Conservation (phyloP, 768 basidiomycete genomes). For the Leccinum ochraceum region DNA sequence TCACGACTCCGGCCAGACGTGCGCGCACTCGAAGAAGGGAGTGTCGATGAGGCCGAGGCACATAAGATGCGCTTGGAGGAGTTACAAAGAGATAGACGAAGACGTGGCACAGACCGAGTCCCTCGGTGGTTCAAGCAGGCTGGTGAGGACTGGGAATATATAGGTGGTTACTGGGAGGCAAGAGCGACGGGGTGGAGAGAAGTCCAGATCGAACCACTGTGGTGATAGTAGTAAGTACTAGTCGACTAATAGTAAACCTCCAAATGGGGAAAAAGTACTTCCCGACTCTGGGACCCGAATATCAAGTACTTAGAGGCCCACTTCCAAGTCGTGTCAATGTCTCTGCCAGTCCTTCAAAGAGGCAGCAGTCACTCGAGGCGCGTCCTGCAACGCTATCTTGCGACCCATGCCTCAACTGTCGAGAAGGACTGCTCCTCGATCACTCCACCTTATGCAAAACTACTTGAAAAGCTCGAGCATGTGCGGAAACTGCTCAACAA, state of each 20-base stretch:
- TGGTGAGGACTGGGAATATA: conserved; percentile 73
- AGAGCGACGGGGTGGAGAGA: conserved; percentile 65
- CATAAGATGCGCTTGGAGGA: conserved; percentile 77
- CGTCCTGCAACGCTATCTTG: conserved; percentile 35
- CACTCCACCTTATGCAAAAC: conserved; percentile 78
- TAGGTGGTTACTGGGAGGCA: conserved; percentile 83
- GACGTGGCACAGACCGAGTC: conserved; percentile 52
- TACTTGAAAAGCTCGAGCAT: conserved; percentile 67
- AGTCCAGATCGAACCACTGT: conserved; percentile 50
- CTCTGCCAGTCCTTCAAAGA: conserved; percentile 21
- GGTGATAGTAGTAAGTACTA: conserved; percentile 40
- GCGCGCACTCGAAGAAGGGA: conserved; percentile 77
- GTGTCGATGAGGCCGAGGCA: conserved; percentile 66
- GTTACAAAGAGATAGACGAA: conserved; percentile 71
- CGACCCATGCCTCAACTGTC: conserved; percentile 41
- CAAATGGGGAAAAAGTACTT: not conserved
- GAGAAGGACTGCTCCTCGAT: conserved; percentile 70
- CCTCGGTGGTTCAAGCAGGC: conserved; percentile 78
- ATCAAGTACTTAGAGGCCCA: not conserved
- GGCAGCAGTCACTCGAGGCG: conserved; percentile 11
- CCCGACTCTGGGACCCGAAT: not conserved
- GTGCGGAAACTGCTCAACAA: conserved; percentile 69
- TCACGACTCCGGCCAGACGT: conserved; percentile 83
- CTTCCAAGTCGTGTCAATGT: conserved; percentile 17
- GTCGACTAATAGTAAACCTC: not conserved